Conservation (phyloP, 2,329 filamentous ascomycete species). For the Diplodia sapinea region DNA sequence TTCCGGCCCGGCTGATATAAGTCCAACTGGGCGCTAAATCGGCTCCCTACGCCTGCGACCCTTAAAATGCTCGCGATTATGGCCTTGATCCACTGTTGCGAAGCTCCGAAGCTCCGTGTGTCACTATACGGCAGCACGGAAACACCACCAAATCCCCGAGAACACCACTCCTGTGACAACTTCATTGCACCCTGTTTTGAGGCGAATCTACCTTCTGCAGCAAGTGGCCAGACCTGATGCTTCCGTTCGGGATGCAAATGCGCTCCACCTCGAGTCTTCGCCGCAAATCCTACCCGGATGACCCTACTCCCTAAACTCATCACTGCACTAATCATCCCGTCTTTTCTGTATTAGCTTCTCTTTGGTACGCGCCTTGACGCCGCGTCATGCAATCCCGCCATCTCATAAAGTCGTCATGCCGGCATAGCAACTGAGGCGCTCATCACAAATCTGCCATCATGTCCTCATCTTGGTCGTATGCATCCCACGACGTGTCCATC, state of each 20-base stretch:
- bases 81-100: neutral
- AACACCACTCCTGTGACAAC: neutral
- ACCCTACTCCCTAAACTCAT: slow-evolving; percentile 9
- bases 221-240: slow-evolving; percentile 4
- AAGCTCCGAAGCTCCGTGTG: neutral
- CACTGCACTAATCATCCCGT: neutral
- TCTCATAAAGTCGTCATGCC: slow-evolving; percentile 18
- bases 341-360: slow-evolving; percentile 17
- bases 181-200: slow-evolving; percentile 9
- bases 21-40: neutral
- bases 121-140: slow-evolving; percentile 2
- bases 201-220: slow-evolving; percentile 8
- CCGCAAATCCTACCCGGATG: slow-evolving; percentile 5
- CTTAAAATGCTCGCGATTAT: neutral
- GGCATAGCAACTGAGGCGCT: slow-evolving; percentile 15
- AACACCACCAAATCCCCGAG: neutral
- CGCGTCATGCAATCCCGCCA: slow-evolving; percentile 15
- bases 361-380: slow-evolving; percentile 18
- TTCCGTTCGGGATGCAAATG: too few species aligned
- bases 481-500: slow-evolving; percentile 48
- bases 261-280: neutral
- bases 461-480: slow-evolving; percentile 46
- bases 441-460: slow-evolving; percentile 48
- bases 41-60: neutral
- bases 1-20: slow-evolving; percentile 7